A percentile compares a stretch with the other conserved stretches of the same genome.
Conservation (phyloP, 1,284 basidiomycete species). For the Pholiota adiposa region DNA sequence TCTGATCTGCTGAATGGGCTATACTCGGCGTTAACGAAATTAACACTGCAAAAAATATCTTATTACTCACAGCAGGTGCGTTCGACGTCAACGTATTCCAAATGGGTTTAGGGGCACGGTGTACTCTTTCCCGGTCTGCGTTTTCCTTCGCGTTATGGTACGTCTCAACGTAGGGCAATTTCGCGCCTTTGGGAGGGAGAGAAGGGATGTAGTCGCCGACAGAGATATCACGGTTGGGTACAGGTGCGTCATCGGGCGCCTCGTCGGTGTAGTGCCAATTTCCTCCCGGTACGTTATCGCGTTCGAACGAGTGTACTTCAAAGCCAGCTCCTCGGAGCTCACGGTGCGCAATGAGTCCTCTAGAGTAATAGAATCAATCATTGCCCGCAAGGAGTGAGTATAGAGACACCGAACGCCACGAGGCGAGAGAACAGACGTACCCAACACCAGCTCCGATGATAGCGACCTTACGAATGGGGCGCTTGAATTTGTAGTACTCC, state of each 20-base stretch:
- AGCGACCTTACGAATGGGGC: constrained; percentile 41
- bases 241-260: neutral
- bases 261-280: constrained; percentile 50
- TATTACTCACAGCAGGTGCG: constrained; percentile 42
- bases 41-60: neutral
- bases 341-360: constrained; percentile 41
- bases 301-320: constrained; percentile 47
- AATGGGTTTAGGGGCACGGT: constrained; percentile 45
- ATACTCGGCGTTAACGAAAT: neutral
- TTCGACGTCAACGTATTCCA: constrained; percentile 47
- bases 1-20: constrained; percentile 35
- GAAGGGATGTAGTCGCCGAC: constrained; percentile 18
- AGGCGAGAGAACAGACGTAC: constrained; percentile 24
- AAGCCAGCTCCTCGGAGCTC: constrained; percentile 39
- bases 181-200: constrained; percentile 34
- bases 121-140: constrained; percentile 28
- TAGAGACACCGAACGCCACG: neutral
- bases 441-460: constrained; percentile 45
- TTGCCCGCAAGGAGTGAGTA: neutral
- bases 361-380: constrained; percentile 22
- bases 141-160: constrained; percentile 31
- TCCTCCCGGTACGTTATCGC: constrained; percentile 45
- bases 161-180: constrained; percentile 36
- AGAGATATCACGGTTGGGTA: constrained; percentile 1
- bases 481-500: constrained; percentile 36